phyloP scores from a whole-genome alignment of 805 yeast genomes.

The Saturnispora sanitii region DNA sequence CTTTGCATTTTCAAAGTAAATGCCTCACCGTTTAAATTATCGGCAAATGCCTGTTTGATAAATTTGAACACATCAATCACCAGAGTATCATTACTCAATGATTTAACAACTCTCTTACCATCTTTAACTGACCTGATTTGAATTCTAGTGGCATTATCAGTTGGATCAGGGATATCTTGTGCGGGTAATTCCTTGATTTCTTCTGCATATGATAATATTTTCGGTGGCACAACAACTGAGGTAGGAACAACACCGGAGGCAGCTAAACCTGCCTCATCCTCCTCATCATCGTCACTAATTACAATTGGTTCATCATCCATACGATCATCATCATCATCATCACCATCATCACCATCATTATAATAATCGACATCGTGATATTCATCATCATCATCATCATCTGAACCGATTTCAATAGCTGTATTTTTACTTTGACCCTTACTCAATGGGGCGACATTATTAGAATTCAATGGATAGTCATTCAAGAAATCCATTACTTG shows the following conservation, averaged over 20 bases:
- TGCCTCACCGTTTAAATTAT: conserved; percentile 30
- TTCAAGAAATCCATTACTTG: conserved; percentile 63
- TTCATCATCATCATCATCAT: conserved; percentile 16
- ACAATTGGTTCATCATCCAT: conserved; percentile 9
- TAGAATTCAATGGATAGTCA: conserved; percentile 61
- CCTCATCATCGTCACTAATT: conserved; percentile 8
- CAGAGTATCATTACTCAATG: conserved; percentile 40
- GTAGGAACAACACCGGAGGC: no score
- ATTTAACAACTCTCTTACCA: conserved; percentile 72
- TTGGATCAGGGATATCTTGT: conserved; percentile 47
- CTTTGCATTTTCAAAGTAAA: conserved; percentile 54
- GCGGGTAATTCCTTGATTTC: conserved; percentile 15
- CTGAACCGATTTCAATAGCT: conserved; percentile 32
- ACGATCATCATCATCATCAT: conserved; percentile 9
- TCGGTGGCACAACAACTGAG: no score
- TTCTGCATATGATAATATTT: conserved; percentile 14
- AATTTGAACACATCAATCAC: conserved; percentile 54
- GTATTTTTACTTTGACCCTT: conserved; percentile 4
- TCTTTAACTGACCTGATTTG: conserved; percentile 76
- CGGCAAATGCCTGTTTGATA: conserved; percentile 49
- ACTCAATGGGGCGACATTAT: conserved; percentile 44
- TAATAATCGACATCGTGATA: conserved; percentile 17
- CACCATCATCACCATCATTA: conserved; percentile 12
- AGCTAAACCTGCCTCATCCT: conserved; percentile 3
- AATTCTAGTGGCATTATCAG: conserved; percentile 55